Conservation (phyloP, 2,329 filamentous ascomycete genomes). For the Paradendryphiella salina region DNA sequence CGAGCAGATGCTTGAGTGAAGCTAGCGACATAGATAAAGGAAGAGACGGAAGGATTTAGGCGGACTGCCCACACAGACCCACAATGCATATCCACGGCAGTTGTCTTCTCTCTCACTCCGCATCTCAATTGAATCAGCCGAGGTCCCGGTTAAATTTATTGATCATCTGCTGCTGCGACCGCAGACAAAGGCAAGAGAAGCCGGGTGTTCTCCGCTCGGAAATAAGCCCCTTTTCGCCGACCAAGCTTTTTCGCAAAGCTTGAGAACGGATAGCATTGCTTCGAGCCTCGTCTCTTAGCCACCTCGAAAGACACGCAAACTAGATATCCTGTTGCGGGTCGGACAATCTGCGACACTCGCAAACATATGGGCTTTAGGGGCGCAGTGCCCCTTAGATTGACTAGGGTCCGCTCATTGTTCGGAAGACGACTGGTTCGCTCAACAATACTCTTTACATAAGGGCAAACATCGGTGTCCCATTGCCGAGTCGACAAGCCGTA, state of each 20-base stretch:
- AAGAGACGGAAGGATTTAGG: no score
- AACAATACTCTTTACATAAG: not conserved
- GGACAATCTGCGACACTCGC: not conserved
- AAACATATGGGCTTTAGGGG: not conserved
- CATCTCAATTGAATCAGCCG: no score
- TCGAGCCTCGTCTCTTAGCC: not conserved
- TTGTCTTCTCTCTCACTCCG: no score
- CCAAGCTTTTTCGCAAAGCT: conserved; percentile 20
- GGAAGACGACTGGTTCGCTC: not conserved
- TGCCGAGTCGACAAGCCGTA: conserved; percentile 15
- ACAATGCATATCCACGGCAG: no score
- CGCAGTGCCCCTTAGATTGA: not conserved
- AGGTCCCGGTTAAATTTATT: no score
- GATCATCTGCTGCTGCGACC: no score
- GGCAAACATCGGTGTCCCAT: conserved; percentile 4
- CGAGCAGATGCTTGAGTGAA: no score
- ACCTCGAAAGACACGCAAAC: no score
- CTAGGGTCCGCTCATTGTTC: not conserved
- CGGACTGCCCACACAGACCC: no score
- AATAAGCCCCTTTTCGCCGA: not conserved
- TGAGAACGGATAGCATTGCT: conserved; percentile 7
- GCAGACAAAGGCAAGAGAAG: not conserved
- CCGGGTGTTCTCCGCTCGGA: not conserved
- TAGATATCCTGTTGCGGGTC: no score
- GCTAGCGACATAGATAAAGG: no score